Percentiles rank a stretch among this genome's conserved stretches.
phyloP scores from a whole-genome alignment of 306 rosid genomes.

The Vigna reflexopilosa region DNA sequence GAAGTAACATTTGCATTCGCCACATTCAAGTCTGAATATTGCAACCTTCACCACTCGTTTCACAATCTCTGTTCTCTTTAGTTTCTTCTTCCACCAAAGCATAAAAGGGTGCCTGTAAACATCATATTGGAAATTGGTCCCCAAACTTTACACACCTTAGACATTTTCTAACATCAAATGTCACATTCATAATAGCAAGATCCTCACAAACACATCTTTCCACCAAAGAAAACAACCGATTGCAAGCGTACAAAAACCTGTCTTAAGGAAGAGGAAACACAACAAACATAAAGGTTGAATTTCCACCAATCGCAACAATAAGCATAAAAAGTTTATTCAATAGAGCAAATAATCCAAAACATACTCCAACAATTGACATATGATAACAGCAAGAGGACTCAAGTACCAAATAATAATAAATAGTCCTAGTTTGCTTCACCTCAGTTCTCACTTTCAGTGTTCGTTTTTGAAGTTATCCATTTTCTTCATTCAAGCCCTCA shows the following conservation, averaged over 20 bases:
- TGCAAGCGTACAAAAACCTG: background rate
- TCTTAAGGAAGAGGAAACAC: conserved; percentile 1
- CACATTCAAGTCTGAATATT: background rate
- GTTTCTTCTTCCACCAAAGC: background rate
- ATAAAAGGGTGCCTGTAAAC: background rate
- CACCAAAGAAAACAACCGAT: conserved; percentile 1
- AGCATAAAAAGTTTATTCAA: no score
- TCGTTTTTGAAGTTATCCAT: background rate
- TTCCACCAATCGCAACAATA: background rate
- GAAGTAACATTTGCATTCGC: background rate
- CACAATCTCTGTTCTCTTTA: background rate
- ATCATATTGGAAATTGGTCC: background rate
- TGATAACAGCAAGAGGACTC: no score
- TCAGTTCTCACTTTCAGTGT: background rate
- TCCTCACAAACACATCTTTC: background rate
- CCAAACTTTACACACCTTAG: background rate
- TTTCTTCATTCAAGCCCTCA: background rate
- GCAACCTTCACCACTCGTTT: no score
- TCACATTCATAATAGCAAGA: background rate
- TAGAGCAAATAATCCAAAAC: no score
- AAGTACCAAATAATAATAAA: no score
- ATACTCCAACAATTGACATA: background rate
- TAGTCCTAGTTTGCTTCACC: background rate
- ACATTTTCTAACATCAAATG: conserved; percentile 23
- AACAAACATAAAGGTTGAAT: conserved; percentile 14